Evolutionary conservation across 2,329 filamentous ascomycete genomes (phyloP).

Genomic region (Amauroascus niger): DNA sequence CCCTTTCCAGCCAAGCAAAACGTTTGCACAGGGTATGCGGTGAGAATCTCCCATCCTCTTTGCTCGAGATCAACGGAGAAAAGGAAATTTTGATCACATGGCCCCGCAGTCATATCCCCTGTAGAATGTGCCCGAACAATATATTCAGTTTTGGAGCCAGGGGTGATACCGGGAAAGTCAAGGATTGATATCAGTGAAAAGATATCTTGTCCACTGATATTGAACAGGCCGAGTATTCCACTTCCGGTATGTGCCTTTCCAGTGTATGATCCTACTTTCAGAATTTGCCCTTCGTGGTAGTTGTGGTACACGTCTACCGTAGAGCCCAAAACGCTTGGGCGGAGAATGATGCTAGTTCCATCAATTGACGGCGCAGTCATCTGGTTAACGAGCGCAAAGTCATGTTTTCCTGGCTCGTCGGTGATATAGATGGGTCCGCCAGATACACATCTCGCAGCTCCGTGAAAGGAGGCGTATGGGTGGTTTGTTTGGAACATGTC

Average conservation of each 20-base stretch:
- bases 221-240: slow-evolving; percentile 75
- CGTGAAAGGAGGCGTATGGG: slow-evolving; percentile 71
- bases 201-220: slow-evolving; percentile 54
- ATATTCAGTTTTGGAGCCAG: slow-evolving; percentile 46
- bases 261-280: slow-evolving; percentile 72
- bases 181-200: slow-evolving; percentile 61
- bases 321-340: slow-evolving; percentile 65
- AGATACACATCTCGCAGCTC: slow-evolving; percentile 76
- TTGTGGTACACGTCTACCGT: slow-evolving; percentile 62
- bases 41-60: slow-evolving; percentile 70
- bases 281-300: slow-evolving; percentile 61
- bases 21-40: slow-evolving; percentile 56
- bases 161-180: slow-evolving; percentile 61
- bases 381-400: slow-evolving; percentile 63
- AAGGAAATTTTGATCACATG: slow-evolving; percentile 35
- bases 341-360: slow-evolving; percentile 68
- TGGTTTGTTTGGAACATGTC: slow-evolving; percentile 64
- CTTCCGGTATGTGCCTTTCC: slow-evolving; percentile 59
- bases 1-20: slow-evolving; percentile 38
- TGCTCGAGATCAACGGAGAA: slow-evolving; percentile 54
- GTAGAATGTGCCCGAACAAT: slow-evolving; percentile 63
- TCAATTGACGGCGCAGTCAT: slow-evolving; percentile 67
- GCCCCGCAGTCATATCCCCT: slow-evolving; percentile 46
- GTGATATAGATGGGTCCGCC: slow-evolving; percentile 94
- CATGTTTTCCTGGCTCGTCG: slow-evolving; percentile 73